These are phyloP conservation scores for Cerrena zonata DNA, from an alignment of 1,284 basidiomycete species.

Conservation along the genomic window DNA sequence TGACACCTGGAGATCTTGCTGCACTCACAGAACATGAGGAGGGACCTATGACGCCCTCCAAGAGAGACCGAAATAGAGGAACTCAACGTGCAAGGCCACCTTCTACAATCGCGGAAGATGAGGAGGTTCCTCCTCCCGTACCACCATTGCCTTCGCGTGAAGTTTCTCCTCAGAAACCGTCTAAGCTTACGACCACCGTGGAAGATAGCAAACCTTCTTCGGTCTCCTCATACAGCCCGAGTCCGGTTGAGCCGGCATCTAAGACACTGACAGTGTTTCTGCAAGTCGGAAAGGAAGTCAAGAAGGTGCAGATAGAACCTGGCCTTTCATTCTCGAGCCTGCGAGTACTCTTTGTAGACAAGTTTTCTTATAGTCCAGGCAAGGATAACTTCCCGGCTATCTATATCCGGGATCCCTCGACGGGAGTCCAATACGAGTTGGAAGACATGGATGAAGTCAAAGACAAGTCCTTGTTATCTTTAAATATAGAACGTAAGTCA, in stretches of 20 bases:
- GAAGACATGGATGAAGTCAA: conserved; percentile 93
- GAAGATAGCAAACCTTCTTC: conserved; percentile 11
- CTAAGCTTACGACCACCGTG: conserved; percentile 17
- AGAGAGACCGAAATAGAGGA: conserved; percentile 23
- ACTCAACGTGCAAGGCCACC: conserved; percentile 26
- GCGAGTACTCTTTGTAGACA: conserved; percentile 88
- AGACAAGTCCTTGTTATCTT: conserved; percentile 79
- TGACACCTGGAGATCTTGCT: conserved; percentile 64
- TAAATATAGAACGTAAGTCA: conserved; percentile 92
- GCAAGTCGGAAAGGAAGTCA: conserved; percentile 87
- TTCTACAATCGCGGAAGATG: conserved; percentile 33
- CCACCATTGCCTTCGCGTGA: conserved; percentile 32
- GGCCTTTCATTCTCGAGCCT: conserved; percentile 68
- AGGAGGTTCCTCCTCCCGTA: conserved; percentile 41
- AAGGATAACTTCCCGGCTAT: conserved; percentile 93
- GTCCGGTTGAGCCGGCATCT: conserved; percentile 23
- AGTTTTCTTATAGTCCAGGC: conserved; percentile 89
- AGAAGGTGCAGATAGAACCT: conserved; percentile 75
- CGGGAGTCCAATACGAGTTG: conserved; percentile 90
- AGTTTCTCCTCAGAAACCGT: conserved; percentile 13
- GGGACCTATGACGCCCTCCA: conserved; percentile 17
- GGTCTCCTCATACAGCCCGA: conserved; percentile 16
- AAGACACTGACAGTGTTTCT: conserved; percentile 71
- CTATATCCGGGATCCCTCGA: conserved; percentile 86
- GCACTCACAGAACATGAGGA: conserved; percentile 64